Base-by-base conservation (phyloP, 2,329 filamentous ascomycete species). In the Botrytis squamosa region DNA sequence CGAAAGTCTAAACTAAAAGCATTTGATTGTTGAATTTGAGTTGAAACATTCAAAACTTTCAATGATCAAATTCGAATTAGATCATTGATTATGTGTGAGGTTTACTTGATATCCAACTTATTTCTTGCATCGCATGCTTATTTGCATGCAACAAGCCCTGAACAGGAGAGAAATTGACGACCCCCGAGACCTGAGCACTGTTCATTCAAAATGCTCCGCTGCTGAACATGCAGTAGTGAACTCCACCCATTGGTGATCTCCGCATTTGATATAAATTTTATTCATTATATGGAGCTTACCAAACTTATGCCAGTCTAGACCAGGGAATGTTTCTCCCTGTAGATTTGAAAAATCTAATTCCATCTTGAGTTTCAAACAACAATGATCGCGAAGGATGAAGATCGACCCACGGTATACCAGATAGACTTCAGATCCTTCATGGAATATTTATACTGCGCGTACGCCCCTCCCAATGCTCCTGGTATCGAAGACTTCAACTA, bases 401-500 rank as follows among this genome's bases (percentile, higher is more conserved):
- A 63, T 49, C 33, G 10, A 29, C 14, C 33, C 40, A 33, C 38
- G 33, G 49, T 60, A 49, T 52, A 33, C 40, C n/a, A 65, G 40
- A 22, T 22, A 46, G n/a, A 57, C 49, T 57, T 18, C 25, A 10
- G 63, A 60, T 29, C 29, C 59, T 67, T 14, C 33, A 62, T 25
- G n/a, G 33, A n/a, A 5, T 57, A 52, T 64, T 75, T 74, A 81
- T 72, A 81, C 75, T 63, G 77, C 79, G 76, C 89, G 85, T 74
- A 93, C 86, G 18, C 89, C 92, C 74, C 87, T 85, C 1, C 92
- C 92, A n/a, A 94, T 91, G 78, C 89, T 92, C 22, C 90, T 86
- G 20, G 92, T 94, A 79, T 93, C 88, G 81, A 95, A 95, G 22
- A 93, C 83, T 82, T 95, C 92, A 6, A 94, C 86, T 25, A 91